Conservation (phyloP, 23 red algal species). For the Cyanidioschyzon merolae region DNA sequence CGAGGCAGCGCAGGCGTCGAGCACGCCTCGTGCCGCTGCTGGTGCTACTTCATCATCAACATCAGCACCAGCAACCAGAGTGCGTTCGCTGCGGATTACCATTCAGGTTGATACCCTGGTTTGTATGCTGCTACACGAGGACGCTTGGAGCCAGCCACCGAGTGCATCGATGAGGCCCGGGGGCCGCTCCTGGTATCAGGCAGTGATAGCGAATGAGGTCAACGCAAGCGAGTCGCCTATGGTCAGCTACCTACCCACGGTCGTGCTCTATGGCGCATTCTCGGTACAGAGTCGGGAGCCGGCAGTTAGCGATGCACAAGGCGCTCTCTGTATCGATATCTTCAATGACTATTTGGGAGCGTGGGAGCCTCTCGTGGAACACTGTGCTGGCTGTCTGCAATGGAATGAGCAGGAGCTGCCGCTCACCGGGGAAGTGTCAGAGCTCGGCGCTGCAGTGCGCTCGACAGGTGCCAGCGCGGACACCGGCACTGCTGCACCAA, state of each 20-base stretch:
- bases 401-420: constrained; percentile 28
- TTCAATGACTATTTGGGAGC: constrained; percentile 6
- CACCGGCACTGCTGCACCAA: neutral
- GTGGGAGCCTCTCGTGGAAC: constrained; percentile 15
- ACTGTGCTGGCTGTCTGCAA: neutral
- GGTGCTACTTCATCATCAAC: too few relatives aligned
- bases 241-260: constrained; percentile 3
- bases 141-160: neutral
- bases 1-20: too few relatives aligned
- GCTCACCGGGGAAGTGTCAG: constrained; percentile 22
- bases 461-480: neutral
- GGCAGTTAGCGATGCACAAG: neutral
- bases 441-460: neutral
- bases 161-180: neutral
- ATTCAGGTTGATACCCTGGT: neutral
- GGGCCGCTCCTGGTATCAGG: neutral
- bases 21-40: too few relatives aligned
- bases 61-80: too few relatives aligned
- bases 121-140: neutral
- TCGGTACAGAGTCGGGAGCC: neutral
- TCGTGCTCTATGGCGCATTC: neutral
- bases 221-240: too few relatives aligned
- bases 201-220: neutral
- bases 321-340: neutral
- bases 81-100: neutral